These are phyloP conservation scores for Coniochaeta sp. DNA, from an alignment of 2,329 filamentous ascomycete genomes.

Conservation along the genomic window DNA sequence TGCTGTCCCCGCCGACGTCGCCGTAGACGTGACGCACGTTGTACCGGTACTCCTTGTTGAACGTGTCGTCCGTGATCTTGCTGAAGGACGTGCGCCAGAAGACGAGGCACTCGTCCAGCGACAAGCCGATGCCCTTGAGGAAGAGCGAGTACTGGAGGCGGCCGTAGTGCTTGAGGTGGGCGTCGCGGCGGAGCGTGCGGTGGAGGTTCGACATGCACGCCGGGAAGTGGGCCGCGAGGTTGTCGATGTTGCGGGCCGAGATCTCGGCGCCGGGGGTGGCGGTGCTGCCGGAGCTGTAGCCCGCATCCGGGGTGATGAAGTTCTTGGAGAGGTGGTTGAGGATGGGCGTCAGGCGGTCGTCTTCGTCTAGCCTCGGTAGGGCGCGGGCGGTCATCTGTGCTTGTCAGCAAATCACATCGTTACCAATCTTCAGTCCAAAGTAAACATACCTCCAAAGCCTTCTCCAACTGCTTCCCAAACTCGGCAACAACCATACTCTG, in stretches of 20 bases:
- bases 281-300: slow-evolving; percentile 62
- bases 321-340: slow-evolving; percentile 82
- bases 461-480: slow-evolving; percentile 73
- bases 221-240: slow-evolving; percentile 74
- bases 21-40: slow-evolving; percentile 94
- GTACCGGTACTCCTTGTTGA: slow-evolving; percentile 97
- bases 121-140: slow-evolving; percentile 89
- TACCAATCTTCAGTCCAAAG: background rate
- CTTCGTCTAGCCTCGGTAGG: slow-evolving; percentile 87
- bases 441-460: slow-evolving; percentile 65
- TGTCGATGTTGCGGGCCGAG: slow-evolving; percentile 72
- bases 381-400: slow-evolving; percentile 76
- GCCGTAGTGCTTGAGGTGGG: slow-evolving; percentile 87
- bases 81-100: slow-evolving; percentile 90
- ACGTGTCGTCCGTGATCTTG: slow-evolving; percentile 84
- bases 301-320: slow-evolving; percentile 84
- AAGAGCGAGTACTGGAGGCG: slow-evolving; percentile 94
- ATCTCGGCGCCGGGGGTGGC: slow-evolving; percentile 68
- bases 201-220: slow-evolving; percentile 94
- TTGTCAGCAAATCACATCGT: background rate
- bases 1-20: slow-evolving; percentile 88
- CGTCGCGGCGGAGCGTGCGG: slow-evolving; percentile 74
- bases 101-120: slow-evolving; percentile 79
- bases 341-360: slow-evolving; percentile 73
- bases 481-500: slow-evolving; percentile 83